Base-by-base conservation (phyloP, 176 grass and related monocot genomes). In the Ensete glaucum region DNA sequence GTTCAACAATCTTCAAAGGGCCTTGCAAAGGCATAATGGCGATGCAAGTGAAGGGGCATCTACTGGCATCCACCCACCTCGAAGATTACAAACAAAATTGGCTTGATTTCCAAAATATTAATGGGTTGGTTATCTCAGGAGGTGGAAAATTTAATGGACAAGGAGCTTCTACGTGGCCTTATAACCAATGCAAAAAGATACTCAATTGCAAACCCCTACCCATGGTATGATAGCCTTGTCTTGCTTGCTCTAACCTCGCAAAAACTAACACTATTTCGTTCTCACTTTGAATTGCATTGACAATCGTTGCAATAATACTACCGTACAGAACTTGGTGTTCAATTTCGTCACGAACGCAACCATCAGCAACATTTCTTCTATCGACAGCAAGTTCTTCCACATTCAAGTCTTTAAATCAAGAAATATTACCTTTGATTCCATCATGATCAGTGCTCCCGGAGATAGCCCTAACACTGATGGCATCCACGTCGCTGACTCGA, bases 381-480 rank as follows among this genome's bases (percentile, higher is more conserved):
- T 66, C 9, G 78, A 92, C 81, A 81, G 82, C 75, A 96, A 96
- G 75, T 96, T 87, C 80, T 96, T 96, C 80, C 92, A 96, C 82
- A 27, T 96, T 21, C 88, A 69, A 63, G 59, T 96, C 24, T 91
- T 24, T 71, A 2, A 52, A 11, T 77, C 79, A 62, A 81, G 81
- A 54, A 83, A 88, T 73, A 34, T 96, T 9, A 1, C 67, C 22
- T 22, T 96, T 15, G 78, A 88, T 15, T 77, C 53, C 54, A 80
- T 96, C 76, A 79, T 19, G 22, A 85, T 96, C 80, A 75, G 23
- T 9, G 84, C 92, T 7, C 88, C 88, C 0, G 77, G 51, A 0
- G 17, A 96, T 76, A 91, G 88, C 84, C 92, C 92, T 3, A 96
- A 96, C 86, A 96, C 92, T 5, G 86, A 96, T 76, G 92, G 86